Evolutionary conservation across 495 filamentous ascomycete genomes (phyloP).

Genomic region (Daldinia bambusicola): DNA sequence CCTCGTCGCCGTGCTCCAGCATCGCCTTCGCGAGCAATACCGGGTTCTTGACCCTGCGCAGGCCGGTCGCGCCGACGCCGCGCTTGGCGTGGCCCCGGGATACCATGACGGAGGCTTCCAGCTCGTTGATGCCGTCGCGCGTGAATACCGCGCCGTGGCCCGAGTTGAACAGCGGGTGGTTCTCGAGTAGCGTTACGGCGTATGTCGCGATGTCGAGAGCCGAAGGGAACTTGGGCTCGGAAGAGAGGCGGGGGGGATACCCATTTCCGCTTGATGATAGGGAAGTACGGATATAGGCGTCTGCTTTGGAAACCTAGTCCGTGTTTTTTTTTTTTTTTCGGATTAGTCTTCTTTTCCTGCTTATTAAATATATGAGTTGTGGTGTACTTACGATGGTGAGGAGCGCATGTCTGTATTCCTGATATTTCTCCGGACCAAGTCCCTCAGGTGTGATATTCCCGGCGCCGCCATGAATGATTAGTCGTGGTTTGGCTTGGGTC

Average conservation of each 20-base stretch:
- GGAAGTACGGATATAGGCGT: constrained; percentile 52
- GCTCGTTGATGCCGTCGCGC: constrained; percentile 80
- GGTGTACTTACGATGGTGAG: constrained; percentile 60
- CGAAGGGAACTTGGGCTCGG: constrained; percentile 43
- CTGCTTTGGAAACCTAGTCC: constrained; percentile 47
- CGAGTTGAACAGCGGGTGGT: constrained; percentile 86
- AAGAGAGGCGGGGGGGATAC: not conserved
- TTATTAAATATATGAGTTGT: not conserved
- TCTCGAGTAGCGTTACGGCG: constrained; percentile 81
- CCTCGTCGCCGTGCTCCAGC: constrained; percentile 68
- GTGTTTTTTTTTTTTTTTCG: not conserved
- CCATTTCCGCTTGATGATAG: constrained; percentile 6
- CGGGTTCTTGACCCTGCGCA: constrained; percentile 80
- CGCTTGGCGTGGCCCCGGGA: constrained; percentile 76
- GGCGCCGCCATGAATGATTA: constrained; percentile 91
- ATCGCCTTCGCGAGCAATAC: constrained; percentile 78
- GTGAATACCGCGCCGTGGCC: constrained; percentile 90
- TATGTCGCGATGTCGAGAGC: constrained; percentile 79
- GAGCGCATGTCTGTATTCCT: constrained; percentile 69
- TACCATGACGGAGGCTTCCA: constrained; percentile 93
- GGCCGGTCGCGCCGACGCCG: constrained; percentile 76
- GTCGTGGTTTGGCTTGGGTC: constrained; percentile 62
- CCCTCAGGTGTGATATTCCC: constrained; percentile 78
- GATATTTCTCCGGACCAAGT: constrained; percentile 70
- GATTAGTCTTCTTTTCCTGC: not conserved